Conservation (phyloP, 495 filamentous ascomycete species). For the Talaromyces wortmannii region DNA sequence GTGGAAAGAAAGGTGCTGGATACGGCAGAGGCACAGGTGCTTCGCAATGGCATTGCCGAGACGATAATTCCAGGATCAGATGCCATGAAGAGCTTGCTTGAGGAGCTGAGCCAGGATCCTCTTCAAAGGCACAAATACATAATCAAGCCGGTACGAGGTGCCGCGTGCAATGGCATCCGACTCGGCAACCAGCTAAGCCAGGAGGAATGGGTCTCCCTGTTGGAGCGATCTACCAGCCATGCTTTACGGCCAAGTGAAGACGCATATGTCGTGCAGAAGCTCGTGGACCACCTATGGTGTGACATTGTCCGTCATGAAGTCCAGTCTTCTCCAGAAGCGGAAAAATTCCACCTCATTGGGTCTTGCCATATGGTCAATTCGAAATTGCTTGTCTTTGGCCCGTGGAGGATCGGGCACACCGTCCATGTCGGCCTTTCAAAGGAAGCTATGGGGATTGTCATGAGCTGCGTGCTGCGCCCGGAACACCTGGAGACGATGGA, state of each 20-base stretch:
- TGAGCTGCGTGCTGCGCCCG: background rate
- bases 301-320: constrained; percentile 13
- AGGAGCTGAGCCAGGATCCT: background rate
- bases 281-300: constrained; percentile 14
- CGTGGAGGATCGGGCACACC: constrained; percentile 1
- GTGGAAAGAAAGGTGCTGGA: constrained; percentile 17
- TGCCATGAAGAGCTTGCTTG: constrained; percentile 4
- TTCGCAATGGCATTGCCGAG: constrained; percentile 15
- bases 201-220: constrained; percentile 14
- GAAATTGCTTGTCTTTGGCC: background rate
- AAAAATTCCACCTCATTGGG: background rate
- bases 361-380: constrained; percentile 3
- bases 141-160: constrained; percentile 29
- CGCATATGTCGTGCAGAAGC: constrained; percentile 22
- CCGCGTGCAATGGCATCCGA: constrained; percentile 33
- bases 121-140: constrained; percentile 20
- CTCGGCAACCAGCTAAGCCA: constrained; percentile 28
- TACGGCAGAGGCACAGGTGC: constrained; percentile 13
- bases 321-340: background rate
- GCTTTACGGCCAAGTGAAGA: constrained; percentile 2
- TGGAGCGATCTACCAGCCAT: constrained; percentile 9
- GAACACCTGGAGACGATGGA: background rate
- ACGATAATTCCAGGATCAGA: constrained; percentile 15
- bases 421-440: background rate
- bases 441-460: background rate